Base-by-base conservation (phyloP, 1,284 basidiomycete species). In the Papiliotrema nemorosa region DNA sequence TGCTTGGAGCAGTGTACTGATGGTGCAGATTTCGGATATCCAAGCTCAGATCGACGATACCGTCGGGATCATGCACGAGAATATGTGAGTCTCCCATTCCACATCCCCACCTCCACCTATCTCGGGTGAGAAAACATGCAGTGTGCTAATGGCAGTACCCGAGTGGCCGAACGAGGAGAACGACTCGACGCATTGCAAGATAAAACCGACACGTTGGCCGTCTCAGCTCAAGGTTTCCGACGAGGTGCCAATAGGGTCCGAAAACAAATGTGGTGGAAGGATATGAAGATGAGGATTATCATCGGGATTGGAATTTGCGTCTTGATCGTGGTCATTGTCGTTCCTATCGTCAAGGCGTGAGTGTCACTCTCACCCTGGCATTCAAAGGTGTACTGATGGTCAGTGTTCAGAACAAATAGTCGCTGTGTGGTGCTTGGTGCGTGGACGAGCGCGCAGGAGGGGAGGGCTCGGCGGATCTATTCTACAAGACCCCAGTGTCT, bases 171-270 rank as follows among this genome's bases (percentile, higher is more conserved):
- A 79, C 80, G 94, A 69, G 93, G 93, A 66, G 94, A 97, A 78
- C 79, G 90, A 60, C 78, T 98, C 56, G 92, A 97, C 72, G 86
- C 87, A 49, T 78, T 97, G 61, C 94, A 97, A 77, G 92, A 97
- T 78, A 97, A 97, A 82, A 97, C 94, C 46, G 94, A 98, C 76
- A 97, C 88, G 71, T 83, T 99, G 52, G 93, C 94, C 26, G 90
- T 97, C 34, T 97, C 92, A n/a, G 96, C 94, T 12, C 96, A 98
- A 78, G 92, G 92, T 26, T 99, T 99, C 84, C 85, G 92, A 57
- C 83, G 90, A 62, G 93, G 94, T 58, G 96, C 96, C 47, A 97
- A 96, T 79, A 83, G 90, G 57, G 96, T 99, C 43, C 85, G 94
- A 74, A 98, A 98, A 82, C 90, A 93, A 70, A 79, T 92, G 84